These are phyloP conservation scores for Hemisphaericaspora subhashii DNA, from an alignment of 1,139 yeast genomes.

Conservation along the genomic window DNA sequence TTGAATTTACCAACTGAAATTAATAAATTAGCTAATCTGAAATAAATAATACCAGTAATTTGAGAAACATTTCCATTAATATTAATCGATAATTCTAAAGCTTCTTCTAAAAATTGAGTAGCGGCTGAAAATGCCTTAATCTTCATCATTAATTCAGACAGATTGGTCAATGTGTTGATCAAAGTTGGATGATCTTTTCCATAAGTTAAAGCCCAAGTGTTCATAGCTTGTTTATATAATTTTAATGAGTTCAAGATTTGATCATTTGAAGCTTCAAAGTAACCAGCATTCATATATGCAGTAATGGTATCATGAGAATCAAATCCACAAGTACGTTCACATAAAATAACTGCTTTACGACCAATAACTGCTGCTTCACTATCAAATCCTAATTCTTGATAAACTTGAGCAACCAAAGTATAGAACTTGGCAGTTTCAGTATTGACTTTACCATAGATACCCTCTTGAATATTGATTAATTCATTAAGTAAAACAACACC, in stretches of 20 bases:
- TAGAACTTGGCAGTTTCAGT: conserved; percentile 76
- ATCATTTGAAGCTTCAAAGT: conserved; percentile 62
- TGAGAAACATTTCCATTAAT: conserved; percentile 60
- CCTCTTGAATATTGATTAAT: conserved; percentile 73
- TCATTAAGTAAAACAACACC: conserved; percentile 66
- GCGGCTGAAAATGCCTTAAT: conserved; percentile 41
- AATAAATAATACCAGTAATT: conserved; percentile 58
- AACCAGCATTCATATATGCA: conserved; percentile 73
- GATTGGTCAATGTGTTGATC: conserved; percentile 63
- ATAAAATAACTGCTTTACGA: conserved; percentile 69
- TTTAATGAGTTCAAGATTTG: conserved; percentile 63
- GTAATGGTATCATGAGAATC: conserved; percentile 79
- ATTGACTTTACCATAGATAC: conserved; percentile 80
- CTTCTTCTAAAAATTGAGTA: conserved; percentile 45
- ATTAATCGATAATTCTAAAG: conserved; percentile 46
- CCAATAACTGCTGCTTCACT: conserved; percentile 66
- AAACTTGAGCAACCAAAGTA: conserved; percentile 62
- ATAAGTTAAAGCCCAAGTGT: conserved; percentile 53
- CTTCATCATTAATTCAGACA: conserved; percentile 61
- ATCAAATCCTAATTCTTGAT: conserved; percentile 58
- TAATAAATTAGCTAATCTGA: conserved; percentile 67
- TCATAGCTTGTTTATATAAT: conserved; percentile 60
- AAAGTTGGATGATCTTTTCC: conserved; percentile 69
- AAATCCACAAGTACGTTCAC: conserved; percentile 78
- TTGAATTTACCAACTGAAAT: conserved; percentile 53